Evolutionary conservation across 768 basidiomycete genomes (phyloP).

Genomic region (Lactarius trivialis): DNA sequence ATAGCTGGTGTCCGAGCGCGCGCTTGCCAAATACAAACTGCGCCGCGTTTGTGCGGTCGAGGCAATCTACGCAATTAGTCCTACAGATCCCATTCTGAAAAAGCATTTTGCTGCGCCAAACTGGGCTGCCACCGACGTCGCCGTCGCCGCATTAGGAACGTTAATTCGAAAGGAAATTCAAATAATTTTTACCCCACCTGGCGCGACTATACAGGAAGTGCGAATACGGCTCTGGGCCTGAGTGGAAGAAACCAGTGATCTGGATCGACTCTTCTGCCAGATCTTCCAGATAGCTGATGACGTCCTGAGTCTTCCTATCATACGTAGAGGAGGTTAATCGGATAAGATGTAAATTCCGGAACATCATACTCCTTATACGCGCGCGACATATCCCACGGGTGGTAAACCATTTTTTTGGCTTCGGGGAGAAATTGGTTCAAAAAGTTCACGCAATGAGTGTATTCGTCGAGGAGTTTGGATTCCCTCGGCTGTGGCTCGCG

Average conservation of each 20-base stretch:
- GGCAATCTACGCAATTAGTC: conserved; percentile 94
- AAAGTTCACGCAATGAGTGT: conserved; percentile 85
- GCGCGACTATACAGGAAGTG: conserved; percentile 49
- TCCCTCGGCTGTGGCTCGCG: conserved; percentile 76
- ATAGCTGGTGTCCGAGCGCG: conserved; percentile 90
- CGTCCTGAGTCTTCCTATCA: conserved; percentile 84
- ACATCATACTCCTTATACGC: conserved; percentile 83
- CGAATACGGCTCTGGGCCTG: conserved; percentile 79
- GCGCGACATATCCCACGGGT: conserved; percentile 94
- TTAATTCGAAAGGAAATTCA: not conserved
- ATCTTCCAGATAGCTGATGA: conserved; percentile 91
- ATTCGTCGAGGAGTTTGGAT: conserved; percentile 84
- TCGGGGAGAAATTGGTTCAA: conserved; percentile 92
- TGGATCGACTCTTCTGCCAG: conserved; percentile 90
- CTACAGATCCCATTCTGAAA: conserved; percentile 91
- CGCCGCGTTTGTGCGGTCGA: conserved; percentile 93
- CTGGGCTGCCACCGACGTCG: conserved; percentile 15
- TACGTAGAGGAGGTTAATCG: not conserved
- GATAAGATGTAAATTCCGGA: not conserved
- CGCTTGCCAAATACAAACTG: conserved; percentile 97
- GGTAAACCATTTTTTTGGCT: conserved; percentile 81
- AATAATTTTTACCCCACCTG: conserved; percentile 40
- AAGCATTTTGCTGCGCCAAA: conserved; percentile 61
- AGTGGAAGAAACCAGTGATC: conserved; percentile 92
- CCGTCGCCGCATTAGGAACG: not conserved